These are phyloP conservation scores for Tulasnella sp. DNA, from an alignment of 768 basidiomycete genomes.

Conservation along the genomic window DNA sequence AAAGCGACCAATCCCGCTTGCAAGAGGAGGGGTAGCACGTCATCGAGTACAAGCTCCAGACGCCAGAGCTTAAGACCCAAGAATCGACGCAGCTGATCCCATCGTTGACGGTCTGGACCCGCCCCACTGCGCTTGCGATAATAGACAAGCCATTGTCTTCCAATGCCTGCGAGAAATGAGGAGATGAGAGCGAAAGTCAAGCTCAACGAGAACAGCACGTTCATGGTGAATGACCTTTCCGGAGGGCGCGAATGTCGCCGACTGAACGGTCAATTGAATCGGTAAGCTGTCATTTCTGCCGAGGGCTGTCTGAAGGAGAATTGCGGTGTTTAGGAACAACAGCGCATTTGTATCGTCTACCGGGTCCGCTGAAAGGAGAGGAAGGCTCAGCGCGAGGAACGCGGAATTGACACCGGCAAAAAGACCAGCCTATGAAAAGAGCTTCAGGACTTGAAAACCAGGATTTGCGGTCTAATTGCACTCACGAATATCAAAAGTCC, in stretches of 20 bases:
- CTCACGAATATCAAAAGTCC: not conserved
- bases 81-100: not conserved
- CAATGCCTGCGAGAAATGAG: not conserved
- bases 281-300: not conserved
- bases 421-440: not conserved
- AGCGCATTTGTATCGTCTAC: not conserved
- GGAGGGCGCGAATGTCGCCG: not conserved
- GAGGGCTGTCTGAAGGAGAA: too few relatives aligned
- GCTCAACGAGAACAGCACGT: not conserved
- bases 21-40: not conserved
- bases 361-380: not conserved
- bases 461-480: not conserved
- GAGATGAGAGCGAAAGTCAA: not conserved
- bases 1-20: not conserved
- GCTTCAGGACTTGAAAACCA: not conserved
- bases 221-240: not conserved
- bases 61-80: not conserved
- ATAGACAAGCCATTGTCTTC: not conserved
- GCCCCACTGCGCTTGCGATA: not conserved
- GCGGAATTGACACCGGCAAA: not conserved
- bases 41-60: not conserved
- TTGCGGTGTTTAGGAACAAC: not conserved
- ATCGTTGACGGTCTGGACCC: not conserved
- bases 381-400: not conserved
- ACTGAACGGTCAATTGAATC: not conserved